Percentiles rank a stretch among this genome's conserved stretches.
phyloP scores from a whole-genome alignment of 2,329 filamentous ascomycete species.

The Pyrenophora seminiperda region DNA sequence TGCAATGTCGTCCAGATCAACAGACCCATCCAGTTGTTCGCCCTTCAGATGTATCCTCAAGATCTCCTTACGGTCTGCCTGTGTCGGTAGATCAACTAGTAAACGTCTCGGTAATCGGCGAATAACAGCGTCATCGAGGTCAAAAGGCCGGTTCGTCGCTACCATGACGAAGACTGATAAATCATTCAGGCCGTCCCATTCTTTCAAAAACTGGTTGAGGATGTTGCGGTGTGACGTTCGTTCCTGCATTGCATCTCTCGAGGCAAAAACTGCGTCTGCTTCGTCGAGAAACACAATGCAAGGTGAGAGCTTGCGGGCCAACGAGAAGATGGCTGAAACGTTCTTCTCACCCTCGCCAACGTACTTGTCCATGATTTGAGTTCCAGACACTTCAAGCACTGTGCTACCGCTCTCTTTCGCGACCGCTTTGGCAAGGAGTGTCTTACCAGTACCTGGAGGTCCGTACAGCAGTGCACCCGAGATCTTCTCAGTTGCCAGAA shows the following conservation, averaged over 20 bases:
- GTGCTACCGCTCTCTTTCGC: conserved; percentile 70
- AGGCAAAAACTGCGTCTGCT: conserved; percentile 88
- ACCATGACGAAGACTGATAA: conserved; percentile 96
- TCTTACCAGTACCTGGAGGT: conserved; percentile 75
- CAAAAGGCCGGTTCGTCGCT: conserved; percentile 92
- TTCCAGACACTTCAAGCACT: conserved; percentile 83
- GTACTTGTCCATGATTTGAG: conserved; percentile 94
- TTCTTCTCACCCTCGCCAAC: conserved; percentile 97
- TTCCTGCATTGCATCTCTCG: conserved; percentile 68
- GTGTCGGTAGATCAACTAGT: conserved; percentile 73
- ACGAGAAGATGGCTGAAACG: conserved; percentile 82
- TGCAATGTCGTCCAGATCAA: conserved; percentile 68
- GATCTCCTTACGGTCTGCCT: conserved; percentile 69
- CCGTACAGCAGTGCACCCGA: conserved; percentile 88
- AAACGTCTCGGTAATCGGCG: conserved; percentile 75
- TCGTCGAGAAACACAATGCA: conserved; percentile 98
- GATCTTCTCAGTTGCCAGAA: conserved; percentile 88
- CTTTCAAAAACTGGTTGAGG: conserved; percentile 94
- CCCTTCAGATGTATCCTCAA: conserved; percentile 72
- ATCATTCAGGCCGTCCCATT: conserved; percentile 92
- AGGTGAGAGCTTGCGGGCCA: conserved; percentile 88
- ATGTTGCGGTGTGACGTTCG: conserved; percentile 80
- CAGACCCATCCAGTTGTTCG: conserved; percentile 65
- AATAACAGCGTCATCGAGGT: conserved; percentile 86
- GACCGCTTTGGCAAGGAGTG: conserved; percentile 66